Evolutionary conservation across 2,329 filamentous ascomycete genomes (phyloP).

Genomic region (Monilinia fructigena): DNA sequence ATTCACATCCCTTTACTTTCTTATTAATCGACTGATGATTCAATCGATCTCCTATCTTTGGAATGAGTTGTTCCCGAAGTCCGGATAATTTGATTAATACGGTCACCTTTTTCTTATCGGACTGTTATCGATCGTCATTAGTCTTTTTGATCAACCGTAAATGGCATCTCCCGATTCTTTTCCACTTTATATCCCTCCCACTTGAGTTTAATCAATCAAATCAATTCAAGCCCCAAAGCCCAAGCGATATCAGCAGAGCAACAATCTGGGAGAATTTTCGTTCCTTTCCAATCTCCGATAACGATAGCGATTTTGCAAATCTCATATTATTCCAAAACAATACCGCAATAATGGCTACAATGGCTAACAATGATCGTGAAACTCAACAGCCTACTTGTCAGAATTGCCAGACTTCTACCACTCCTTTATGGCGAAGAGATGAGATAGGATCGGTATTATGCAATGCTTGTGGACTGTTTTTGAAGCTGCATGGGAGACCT

Average conservation of each 20-base stretch:
- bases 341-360: constrained; percentile 49
- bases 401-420: constrained; percentile 94
- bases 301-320: constrained; percentile 25
- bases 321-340: constrained; percentile 9
- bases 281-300: constrained; percentile 23
- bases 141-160: constrained; percentile 17
- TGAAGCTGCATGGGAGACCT: constrained; percentile 92
- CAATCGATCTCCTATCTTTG: constrained; percentile 12
- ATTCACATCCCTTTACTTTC: not conserved
- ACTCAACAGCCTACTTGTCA: constrained; percentile 87
- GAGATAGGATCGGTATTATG: constrained; percentile 93
- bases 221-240: not conserved
- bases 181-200: constrained; percentile 1
- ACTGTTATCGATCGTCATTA: not conserved
- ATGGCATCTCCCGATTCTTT: not conserved
- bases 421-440: constrained; percentile 95
- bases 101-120: constrained; percentile 9
- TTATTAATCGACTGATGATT: no score
- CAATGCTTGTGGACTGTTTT: constrained; percentile 96
- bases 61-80: not conserved
- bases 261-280: constrained; percentile 24
- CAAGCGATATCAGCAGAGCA: constrained; percentile 19
- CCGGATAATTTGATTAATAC: constrained; percentile 5
- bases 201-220: constrained; percentile 9
- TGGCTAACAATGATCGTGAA: constrained; percentile 47